Base-by-base conservation (phyloP, 768 basidiomycete genomes). In the Collybia mongolica region DNA sequence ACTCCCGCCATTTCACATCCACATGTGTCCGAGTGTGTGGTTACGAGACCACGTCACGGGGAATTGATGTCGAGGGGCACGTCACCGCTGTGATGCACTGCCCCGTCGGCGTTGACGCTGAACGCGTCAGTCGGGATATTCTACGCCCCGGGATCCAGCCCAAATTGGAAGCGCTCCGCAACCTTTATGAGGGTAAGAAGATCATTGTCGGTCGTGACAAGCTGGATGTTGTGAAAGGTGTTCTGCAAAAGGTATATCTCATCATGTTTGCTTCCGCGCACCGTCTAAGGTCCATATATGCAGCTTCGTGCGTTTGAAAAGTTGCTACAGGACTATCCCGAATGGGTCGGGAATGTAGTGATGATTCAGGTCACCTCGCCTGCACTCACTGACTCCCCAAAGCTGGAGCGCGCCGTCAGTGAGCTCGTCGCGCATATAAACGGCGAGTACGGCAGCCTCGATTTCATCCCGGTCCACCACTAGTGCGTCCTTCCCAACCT, bases 191-290 rank as follows among this genome's bases (percentile, higher is more conserved):
- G 56, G 92, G 90, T 54, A 98, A 98, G 80, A 98, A 98, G 79
- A 98, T 99, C 62, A 94, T 99, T 49, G 90, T 98, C 11, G 96
- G 93, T 15, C 80, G 96, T 6, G 96, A 99, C 69, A 99, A 99
- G 74, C 79, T 98, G 37, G 96, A 98, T 61, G 91, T 94, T n/a
- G 94, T 97, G 60, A 98, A 98, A 72, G 96, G 96, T 39, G 91
- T 99, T 19, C 72, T 98, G 55, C 95, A 98, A 72, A 99, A 99
- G 82, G 88, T 85, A 36, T 12, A 61, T 56, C 19, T 49, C 22
- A 3, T 28, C 15, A 20, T 24, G 11, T n/a, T 36, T 39, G n/a
- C 17, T 9, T 29, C 4, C 17, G 28, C 32, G 46, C 3, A 32
- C 42, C 15, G 9, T 35, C 12, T 24, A 39, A 23, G 26, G 6